phyloP scores from a whole-genome alignment of 805 yeast species.

The Saturnispora mendoncae region DNA sequence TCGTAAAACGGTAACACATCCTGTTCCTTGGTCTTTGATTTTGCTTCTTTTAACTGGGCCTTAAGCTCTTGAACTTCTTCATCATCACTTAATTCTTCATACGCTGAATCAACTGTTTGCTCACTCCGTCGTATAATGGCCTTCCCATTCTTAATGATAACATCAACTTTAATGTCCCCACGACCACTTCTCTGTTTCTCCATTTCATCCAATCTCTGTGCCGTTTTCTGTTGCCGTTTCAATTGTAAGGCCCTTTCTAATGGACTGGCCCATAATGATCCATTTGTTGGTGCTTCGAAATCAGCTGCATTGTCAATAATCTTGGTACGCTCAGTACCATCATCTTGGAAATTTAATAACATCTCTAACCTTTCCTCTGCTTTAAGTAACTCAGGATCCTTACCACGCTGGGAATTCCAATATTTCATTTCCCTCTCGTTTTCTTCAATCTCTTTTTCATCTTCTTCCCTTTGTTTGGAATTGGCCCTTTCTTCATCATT shows the following conservation, averaged over 20 bases:
- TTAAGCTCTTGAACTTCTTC: slow-evolving; percentile 30
- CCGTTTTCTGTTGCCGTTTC: slow-evolving; percentile 73
- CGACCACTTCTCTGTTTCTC: slow-evolving; percentile 59
- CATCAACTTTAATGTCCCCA: slow-evolving; percentile 65
- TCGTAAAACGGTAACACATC: slow-evolving; percentile 47
- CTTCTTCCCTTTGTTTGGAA: slow-evolving; percentile 31
- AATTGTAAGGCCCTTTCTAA: slow-evolving; percentile 81
- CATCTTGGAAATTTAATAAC: slow-evolving; percentile 69
- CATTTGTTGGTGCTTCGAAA: slow-evolving; percentile 46
- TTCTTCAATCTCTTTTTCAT: slow-evolving; percentile 31
- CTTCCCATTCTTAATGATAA: slow-evolving; percentile 74
- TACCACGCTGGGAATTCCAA: slow-evolving; percentile 31
- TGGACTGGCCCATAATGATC: slow-evolving; percentile 76
- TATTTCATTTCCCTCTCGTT: slow-evolving; percentile 38
- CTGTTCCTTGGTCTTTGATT: slow-evolving; percentile 21
- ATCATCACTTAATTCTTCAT: slow-evolving; percentile 26
- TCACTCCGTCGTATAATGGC: slow-evolving; percentile 48
- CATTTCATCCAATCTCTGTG: slow-evolving; percentile 52
- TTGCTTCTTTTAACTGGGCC: slow-evolving; percentile 30
- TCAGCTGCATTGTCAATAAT: slow-evolving; percentile 93
- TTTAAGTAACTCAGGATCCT: slow-evolving; percentile 49
- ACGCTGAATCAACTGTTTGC: slow-evolving; percentile 22
- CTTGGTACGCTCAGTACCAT: slow-evolving; percentile 82
- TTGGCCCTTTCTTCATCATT: slow-evolving; percentile 27
- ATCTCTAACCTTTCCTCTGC: slow-evolving; percentile 73